These are phyloP conservation scores for Lepiota subincarnata DNA, from an alignment of 768 basidiomycete species.

Conservation along the genomic window DNA sequence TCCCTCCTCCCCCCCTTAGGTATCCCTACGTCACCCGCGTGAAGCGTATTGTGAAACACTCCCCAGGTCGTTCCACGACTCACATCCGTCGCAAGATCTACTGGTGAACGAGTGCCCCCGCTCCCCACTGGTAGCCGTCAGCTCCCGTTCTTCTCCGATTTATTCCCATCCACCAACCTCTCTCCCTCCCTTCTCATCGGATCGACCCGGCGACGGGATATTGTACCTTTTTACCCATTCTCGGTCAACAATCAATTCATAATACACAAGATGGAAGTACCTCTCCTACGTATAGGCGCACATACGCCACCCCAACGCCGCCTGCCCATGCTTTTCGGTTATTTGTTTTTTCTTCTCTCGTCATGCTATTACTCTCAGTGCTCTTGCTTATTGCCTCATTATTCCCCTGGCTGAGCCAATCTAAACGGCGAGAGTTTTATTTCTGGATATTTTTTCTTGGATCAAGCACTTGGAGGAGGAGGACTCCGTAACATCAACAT, in stretches of 20 bases:
- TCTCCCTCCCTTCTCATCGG: neutral
- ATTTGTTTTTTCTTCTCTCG: neutral
- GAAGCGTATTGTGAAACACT: conserved; percentile 64
- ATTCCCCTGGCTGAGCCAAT: conserved; percentile 1
- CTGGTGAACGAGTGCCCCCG: conserved; percentile 45
- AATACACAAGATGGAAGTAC: neutral
- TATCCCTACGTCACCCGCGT: conserved; percentile 79
- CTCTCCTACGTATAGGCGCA: neutral
- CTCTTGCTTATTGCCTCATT: neutral
- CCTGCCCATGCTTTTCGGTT: neutral
- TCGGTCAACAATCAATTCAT: neutral
- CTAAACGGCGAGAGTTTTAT: neutral
- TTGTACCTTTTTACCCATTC: neutral
- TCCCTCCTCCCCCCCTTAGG: conserved; percentile 31
- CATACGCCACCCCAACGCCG: neutral
- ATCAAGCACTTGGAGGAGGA: neutral
- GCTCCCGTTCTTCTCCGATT: neutral
- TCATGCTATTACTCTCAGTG: neutral
- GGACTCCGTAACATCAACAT: neutral
- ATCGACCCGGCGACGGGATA: conserved; percentile 4
- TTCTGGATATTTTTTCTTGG: neutral
- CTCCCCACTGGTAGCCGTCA: neutral
- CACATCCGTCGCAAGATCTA: conserved; percentile 74
- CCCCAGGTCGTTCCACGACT: conserved; percentile 35
- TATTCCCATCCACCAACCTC: neutral